Base-by-base conservation (phyloP, 1,284 basidiomycete species). In the Cryptococcus sp. region DNA sequence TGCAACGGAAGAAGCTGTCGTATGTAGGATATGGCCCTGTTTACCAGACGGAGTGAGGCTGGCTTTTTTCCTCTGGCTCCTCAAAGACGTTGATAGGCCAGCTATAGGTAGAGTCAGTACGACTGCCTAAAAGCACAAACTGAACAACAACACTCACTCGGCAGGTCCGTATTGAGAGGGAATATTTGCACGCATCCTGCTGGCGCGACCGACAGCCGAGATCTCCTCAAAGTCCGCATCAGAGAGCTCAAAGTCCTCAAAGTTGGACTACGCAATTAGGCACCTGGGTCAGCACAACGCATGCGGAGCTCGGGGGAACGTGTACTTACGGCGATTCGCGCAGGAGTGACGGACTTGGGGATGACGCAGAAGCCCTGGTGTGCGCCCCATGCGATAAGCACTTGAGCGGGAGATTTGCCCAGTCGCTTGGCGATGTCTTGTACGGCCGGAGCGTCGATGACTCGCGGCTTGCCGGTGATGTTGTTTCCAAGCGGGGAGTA, bases 401-500 rank as follows among this genome's bases (percentile, higher is more conserved):
- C 22, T 41, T 19, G 22, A 15, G 17, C 50, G 39, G 23, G 25
- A 30, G 20, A 45, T 11, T 17, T 56, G 54, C 13, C 17, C 20
- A 39, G 39, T 38, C 30, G 42, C 30, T 82, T 77, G 25, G 85
- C 85, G 49, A 92, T 82, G 45, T 84, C 83, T 53, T 83, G 73
- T 51, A 93, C 84, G 42, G 81, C 81, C 19, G 85, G 78, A 16
- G 66, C 54, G 58, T 72, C 68, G 45, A 72, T 62, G 19, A 64
- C 58, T 45, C 61, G 92, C 52, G 86, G 64, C 57, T 71, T 72
- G 60, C 73, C 73, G 27, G 73, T 75, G 54, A 67, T 67, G 63
- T 74, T 74, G 68, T 91, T 89, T 17, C 92, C 92, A 1, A 94
- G 83, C 11, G 91, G 90, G 59, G 86, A 88, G 81, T 92, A 93